These are phyloP conservation scores for Sungouiella blattae DNA, from an alignment of 805 yeast genomes.

Conservation along the genomic window DNA sequence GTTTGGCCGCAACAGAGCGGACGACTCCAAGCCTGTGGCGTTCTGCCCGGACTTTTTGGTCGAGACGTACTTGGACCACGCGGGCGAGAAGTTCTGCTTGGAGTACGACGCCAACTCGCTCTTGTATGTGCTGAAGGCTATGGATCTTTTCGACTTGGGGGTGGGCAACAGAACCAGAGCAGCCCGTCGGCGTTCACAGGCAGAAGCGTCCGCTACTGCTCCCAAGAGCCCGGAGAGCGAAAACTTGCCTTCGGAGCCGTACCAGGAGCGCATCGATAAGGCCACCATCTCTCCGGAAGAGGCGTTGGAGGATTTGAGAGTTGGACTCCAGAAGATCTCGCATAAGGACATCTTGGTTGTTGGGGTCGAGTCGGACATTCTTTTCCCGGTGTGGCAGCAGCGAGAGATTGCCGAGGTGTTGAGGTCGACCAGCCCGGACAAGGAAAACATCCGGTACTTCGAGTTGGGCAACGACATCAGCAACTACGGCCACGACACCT, in stretches of 20 bases:
- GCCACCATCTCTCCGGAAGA: slow-evolving; percentile 52
- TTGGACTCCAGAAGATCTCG: slow-evolving; percentile 63
- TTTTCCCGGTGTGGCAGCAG: slow-evolving; percentile 96
- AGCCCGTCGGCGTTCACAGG: slow-evolving; percentile 31
- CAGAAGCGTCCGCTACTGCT: slow-evolving; percentile 19
- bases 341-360: slow-evolving; percentile 69
- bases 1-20: slow-evolving; percentile 84
- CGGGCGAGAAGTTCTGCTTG: slow-evolving; percentile 88
- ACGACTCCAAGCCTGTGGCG: slow-evolving; percentile 75
- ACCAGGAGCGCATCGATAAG: slow-evolving; percentile 47
- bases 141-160: slow-evolving; percentile 90
- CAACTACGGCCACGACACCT: slow-evolving; percentile 89
- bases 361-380: slow-evolving; percentile 89
- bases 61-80: slow-evolving; percentile 91
- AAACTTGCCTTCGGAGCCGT: slow-evolving; percentile 48
- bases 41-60: slow-evolving; percentile 90
- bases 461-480: slow-evolving; percentile 77
- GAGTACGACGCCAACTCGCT: slow-evolving; percentile 91
- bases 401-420: slow-evolving; percentile 69
- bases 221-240: background rate
- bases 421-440: slow-evolving; percentile 21
- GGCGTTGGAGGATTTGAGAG: slow-evolving; percentile 54
- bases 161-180: slow-evolving; percentile 44
- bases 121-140: slow-evolving; percentile 84
- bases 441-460: slow-evolving; percentile 49